A percentile compares a stretch with the other conserved stretches of the same genome.
phyloP scores from a whole-genome alignment of 1,284 basidiomycete species.

The Phaffia rhodozyma region DNA sequence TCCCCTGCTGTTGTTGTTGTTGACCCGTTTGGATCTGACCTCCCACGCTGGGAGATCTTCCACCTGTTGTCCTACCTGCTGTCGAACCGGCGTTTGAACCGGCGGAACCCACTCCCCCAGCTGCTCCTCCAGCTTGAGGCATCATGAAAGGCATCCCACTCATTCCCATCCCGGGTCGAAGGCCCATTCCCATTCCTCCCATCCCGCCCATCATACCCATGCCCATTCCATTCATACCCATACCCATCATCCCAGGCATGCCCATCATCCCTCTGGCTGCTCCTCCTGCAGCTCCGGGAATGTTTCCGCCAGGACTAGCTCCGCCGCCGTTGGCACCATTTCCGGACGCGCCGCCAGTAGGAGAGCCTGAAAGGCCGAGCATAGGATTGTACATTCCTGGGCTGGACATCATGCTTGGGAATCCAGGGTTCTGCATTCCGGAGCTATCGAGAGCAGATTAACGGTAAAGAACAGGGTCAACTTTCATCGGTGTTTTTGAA shows the following conservation, averaged over 20 bases:
- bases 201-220: conserved; percentile 20
- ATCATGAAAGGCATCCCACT: background rate
- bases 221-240: conserved; percentile 22
- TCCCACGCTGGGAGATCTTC: too few species aligned
- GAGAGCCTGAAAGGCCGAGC: background rate
- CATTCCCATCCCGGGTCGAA: conserved; percentile 12
- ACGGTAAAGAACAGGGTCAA: background rate
- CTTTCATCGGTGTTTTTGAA: too few species aligned
- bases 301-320: too few species aligned
- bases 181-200: conserved; percentile 17
- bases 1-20: conserved; percentile 5
- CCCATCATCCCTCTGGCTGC: conserved; percentile 10
- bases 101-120: background rate
- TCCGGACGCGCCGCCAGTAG: too few species aligned
- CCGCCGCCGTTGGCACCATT: too few species aligned
- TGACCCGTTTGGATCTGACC: too few species aligned
- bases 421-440: background rate
- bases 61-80: background rate
- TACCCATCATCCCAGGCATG: conserved; percentile 14
- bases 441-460: background rate
- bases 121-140: background rate
- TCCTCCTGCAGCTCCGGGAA: background rate
- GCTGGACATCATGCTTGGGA: background rate
- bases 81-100: background rate
- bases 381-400: background rate